These are phyloP conservation scores for Kazachstania sp. DNA, from an alignment of 1,139 yeast species.

Conservation along the genomic window DNA sequence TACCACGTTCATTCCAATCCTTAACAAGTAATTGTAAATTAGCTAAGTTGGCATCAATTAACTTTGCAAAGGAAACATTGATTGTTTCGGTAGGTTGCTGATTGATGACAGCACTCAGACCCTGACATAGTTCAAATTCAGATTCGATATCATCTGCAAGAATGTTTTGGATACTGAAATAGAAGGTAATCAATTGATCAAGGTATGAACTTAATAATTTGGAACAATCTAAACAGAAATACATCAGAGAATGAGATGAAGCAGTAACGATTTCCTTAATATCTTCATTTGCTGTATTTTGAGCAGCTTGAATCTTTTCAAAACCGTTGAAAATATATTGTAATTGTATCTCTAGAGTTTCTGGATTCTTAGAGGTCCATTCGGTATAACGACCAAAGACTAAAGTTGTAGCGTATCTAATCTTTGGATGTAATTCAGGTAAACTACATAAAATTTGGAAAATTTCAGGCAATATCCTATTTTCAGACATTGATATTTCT, in stretches of 20 bases:
- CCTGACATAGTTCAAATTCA: constrained; percentile 75
- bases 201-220: constrained; percentile 54
- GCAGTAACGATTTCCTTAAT: constrained; percentile 59
- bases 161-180: constrained; percentile 47
- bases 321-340: constrained; percentile 80
- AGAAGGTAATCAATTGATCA: constrained; percentile 70
- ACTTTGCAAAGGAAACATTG: constrained; percentile 43
- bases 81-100: constrained; percentile 44
- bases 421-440: constrained; percentile 71
- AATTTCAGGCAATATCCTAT: constrained; percentile 63
- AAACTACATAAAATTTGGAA: constrained; percentile 45
- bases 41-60: constrained; percentile 59
- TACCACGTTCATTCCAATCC: constrained; percentile 25
- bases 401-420: constrained; percentile 85
- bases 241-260: constrained; percentile 90
- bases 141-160: constrained; percentile 53
- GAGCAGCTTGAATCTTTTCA: constrained; percentile 29
- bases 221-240: constrained; percentile 88
- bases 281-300: constrained; percentile 15
- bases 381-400: constrained; percentile 91
- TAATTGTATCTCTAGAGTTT: constrained; percentile 71
- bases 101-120: constrained; percentile 74
- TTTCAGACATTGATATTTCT: constrained; percentile 66
- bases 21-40: constrained; percentile 34
- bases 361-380: constrained; percentile 87